Base-by-base conservation (phyloP, 768 basidiomycete species). In the Lanmaoa rubissima region DNA sequence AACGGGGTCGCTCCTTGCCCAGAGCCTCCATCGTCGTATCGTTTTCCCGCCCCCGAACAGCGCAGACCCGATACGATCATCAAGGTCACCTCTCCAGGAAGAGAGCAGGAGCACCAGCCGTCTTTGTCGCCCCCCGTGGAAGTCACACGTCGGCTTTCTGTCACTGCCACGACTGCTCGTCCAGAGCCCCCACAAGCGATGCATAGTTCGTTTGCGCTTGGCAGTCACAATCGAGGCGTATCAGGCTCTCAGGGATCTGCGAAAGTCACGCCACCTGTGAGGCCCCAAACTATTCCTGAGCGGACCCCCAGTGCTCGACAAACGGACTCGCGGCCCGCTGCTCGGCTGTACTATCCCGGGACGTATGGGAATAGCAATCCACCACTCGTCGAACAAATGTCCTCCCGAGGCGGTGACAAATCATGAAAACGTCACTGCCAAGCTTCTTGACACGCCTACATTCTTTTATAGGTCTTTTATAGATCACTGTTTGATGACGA, bases 71-170 rank as follows among this genome's bases (percentile, higher is more conserved):
- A 81, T 19, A 57, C 69, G 43, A 66, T 66, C 40, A 69, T 75
- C 46, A 65, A 69, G 49, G 69, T 69, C 16, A 72, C 77, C 0
- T 81, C 81, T 12, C 79, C 82, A 6, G 73, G 69, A 5, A 74
- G 76, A 61, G 76, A 75, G 50, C 72, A 72, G 59, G 79, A 80
- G 50, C 69, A 58, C 28, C 58, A 53, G 1, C 40, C 52, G 32
- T 81, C 83, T 16, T 79, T 79, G 35, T 67, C 71, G 3, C 79
- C 76, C 17, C 77, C 83, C 7, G 78, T 79, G 55, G 81, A 85
- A 51, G 65, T 79, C 17, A 69, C 66, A 26, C 72, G 81, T 45
- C 76, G 82, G 16, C 71, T 78, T 28, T 82, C 83, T 1, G 68
- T 80, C 40, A 78, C 81, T 21, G 77, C 79, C 13, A 19, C 49